Base-by-base conservation (phyloP, 1,139 yeast species). In the Meyerozyma guilliermondii region DNA sequence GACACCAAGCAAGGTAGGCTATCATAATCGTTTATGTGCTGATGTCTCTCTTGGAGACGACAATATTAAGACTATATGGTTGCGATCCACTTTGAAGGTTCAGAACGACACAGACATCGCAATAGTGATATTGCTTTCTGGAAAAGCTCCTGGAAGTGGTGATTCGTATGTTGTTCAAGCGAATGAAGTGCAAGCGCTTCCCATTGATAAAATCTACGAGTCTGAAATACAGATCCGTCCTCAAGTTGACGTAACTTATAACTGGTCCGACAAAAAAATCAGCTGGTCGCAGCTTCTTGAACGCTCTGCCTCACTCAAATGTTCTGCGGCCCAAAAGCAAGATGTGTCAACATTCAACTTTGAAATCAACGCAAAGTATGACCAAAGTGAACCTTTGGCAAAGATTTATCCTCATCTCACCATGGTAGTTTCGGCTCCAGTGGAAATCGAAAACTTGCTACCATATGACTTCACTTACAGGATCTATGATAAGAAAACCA, bases 381-480 rank as follows among this genome's bases (percentile, higher is more conserved):
- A 85, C 52, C 59, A 63, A 26, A 69, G 74, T 14, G 92, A 86
- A 48, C 92, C 89, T 0, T 67, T 89, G 35, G 77, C 87, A 0
- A 73, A 74, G 47, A 76, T 86, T 0, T 94, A 88, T 53, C 98
- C 98, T 0, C 95, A 87, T 54, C 76, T 92, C 87, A 78, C 72
- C 9, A 64, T 92, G 34, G 76, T 83, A 2, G 66, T 94, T 18
- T 82, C 95, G 0, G 91, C 98, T 0, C 98, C 98, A 0, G 65
- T 94, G 33, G 88, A 87, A 52, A 73, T 94, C 48, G 91, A 86
- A 52, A 94, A 94, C 53, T 66, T 88, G 44, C 63, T 94, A 40
- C 98, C 99, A 0, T 87, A 77, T 56, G 96, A 88, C 52, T 66
- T 91, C 41, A 71, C 78, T 18, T 89, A 85, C 61, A 70, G 87